Base-by-base conservation (phyloP, 176 grass and related monocot genomes). In the Musa beccarii region DNA sequence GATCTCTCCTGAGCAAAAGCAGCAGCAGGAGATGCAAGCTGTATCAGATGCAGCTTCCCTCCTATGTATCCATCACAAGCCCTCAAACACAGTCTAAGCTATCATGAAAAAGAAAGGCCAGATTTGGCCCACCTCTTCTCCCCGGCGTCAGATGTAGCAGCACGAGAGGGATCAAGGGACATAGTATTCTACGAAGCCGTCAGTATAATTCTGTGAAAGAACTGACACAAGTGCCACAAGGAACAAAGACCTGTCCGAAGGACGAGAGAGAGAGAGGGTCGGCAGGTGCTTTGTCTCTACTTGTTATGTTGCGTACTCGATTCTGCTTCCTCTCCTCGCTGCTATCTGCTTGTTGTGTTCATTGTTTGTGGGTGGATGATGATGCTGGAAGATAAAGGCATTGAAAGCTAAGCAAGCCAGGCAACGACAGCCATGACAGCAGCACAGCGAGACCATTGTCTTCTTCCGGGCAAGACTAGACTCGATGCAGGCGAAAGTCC, bases 331-430 rank as follows among this genome's bases (percentile, higher is more conserved):
- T 5, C 34, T 43, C 34, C 17, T 9, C 6, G 3, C 17, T 14
- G 11, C 11, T 59, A 59, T 17, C 13, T 59, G 19, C 11, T 59
- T 59, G 55, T 19, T 59, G 17, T 59, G 17, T 59, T 59, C 13
- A 15, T 59, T 59, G 3, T 80, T 67, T 66, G 29, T 82, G 70
- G 59, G 72, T 75, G 75, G 72, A 57, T 85, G 73, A 72, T 67
- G 34, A 43, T 43, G 34, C 68, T 66, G 75, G 68, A 71, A 67
- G 75, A 81, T 86, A 89, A 89, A 84, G 87, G 64, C 82, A 96
- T 74, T 82, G 81, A 81, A 89, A 96, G 81, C 72, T 83, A 72
- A 89, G 68, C 81, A 66, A 87, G 63, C 69, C 67, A 79, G 83
- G 59, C 82, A 86, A 82, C 74, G 76, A 76, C 76, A 55, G 61